A percentile compares a stretch with the other conserved stretches of the same genome.
phyloP scores from a whole-genome alignment of 2,329 filamentous ascomycete species.

The Microcyclosporella mali region DNA sequence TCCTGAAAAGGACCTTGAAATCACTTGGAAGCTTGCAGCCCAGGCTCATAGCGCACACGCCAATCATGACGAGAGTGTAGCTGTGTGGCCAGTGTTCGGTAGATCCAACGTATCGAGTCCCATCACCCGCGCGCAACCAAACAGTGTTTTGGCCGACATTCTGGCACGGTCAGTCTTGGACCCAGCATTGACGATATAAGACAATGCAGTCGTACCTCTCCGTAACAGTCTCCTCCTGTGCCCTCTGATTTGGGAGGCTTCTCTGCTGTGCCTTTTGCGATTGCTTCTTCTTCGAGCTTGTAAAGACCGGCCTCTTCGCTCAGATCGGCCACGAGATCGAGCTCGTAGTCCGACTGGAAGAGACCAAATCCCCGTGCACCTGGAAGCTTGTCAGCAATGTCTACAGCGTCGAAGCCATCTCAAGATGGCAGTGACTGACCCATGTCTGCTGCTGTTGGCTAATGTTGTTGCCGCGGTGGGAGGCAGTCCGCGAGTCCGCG shows the following conservation, averaged over 20 bases:
- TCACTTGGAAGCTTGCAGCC: constrained; percentile 9
- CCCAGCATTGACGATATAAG: too few species aligned
- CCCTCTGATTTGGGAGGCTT: neutral
- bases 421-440: too few species aligned
- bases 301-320: constrained; percentile 3
- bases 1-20: constrained; percentile 4
- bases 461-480: neutral
- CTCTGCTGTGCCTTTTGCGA: neutral
- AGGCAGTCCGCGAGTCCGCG: too few species aligned
- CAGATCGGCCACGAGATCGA: constrained; percentile 5
- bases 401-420: too few species aligned
- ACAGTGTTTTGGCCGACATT: too few species aligned
- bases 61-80: constrained; percentile 12
- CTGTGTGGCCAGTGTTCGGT: too few species aligned
- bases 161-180: too few species aligned
- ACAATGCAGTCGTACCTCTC: neutral
- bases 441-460: neutral
- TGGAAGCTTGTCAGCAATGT: too few species aligned
- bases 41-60: constrained; percentile 10
- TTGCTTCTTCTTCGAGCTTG: constrained; percentile 1
- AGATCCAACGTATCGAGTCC: too few species aligned
- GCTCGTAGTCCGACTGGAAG: constrained; percentile 17
- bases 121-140: too few species aligned
- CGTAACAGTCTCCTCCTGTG: neutral
- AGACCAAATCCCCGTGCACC: constrained; percentile 4